Percentiles rank a stretch among this genome's conserved stretches.
Evolutionary conservation across 192 early-diverging fungal genomes (phyloP).

Genomic region (Rhizophagus sp.): DNA sequence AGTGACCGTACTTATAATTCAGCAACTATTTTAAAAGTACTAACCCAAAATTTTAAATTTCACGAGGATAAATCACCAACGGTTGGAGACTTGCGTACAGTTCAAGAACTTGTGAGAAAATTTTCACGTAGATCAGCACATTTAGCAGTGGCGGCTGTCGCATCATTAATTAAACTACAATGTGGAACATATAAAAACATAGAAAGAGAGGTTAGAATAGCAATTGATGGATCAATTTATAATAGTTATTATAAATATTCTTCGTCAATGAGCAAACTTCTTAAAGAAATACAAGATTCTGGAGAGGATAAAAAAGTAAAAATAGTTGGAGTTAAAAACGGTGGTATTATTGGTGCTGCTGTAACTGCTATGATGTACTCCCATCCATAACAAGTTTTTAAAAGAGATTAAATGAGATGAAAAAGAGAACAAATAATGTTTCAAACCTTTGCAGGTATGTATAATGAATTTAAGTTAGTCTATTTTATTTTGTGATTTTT

Average conservation of each 20-base stretch:
- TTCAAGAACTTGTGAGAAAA: constrained; percentile 43
- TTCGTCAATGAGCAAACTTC: constrained; percentile 70
- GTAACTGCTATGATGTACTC: constrained; percentile 63
- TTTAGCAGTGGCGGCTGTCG: constrained; percentile 71
- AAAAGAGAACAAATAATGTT: not conserved
- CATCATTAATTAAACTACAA: constrained; percentile 49
- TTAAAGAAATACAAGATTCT: constrained; percentile 73
- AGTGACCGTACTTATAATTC: not conserved
- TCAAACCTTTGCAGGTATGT: too few species aligned
- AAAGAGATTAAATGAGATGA: too few species aligned
- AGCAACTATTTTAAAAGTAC: not conserved
- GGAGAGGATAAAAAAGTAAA: constrained; percentile 70
- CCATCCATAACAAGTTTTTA: not conserved
- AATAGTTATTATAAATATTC: constrained; percentile 89
- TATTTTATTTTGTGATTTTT: too few species aligned
- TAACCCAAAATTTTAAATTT: not conserved
- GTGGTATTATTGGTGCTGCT: constrained; percentile 77
- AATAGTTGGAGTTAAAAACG: constrained; percentile 73
- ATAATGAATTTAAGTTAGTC: too few species aligned
- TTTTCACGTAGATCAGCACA: constrained; percentile 83
- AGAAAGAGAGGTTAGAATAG: constrained; percentile 67
- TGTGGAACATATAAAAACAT: constrained; percentile 14
- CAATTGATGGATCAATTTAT: constrained; percentile 90
- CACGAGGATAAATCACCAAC: not conserved
- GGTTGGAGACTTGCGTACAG: not conserved